Evolutionary conservation across 495 filamentous ascomycete genomes (phyloP).

Genomic region (Hypoxylon subgilvum): DNA sequence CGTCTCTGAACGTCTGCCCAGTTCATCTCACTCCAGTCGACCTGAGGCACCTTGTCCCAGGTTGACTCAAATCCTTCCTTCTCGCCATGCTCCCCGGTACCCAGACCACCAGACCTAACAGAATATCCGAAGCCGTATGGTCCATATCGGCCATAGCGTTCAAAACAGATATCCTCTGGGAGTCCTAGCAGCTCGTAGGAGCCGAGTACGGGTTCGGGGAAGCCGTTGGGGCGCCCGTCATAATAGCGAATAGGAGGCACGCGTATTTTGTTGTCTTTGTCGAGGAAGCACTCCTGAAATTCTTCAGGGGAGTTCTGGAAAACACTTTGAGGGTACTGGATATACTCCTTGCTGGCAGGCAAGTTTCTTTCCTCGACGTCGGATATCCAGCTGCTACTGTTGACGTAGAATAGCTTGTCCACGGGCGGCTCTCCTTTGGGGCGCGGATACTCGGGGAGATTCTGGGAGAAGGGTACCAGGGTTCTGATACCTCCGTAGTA

Average conservation of each 20-base stretch:
- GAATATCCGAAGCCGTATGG: constrained; percentile 91
- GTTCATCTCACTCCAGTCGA: constrained; percentile 74
- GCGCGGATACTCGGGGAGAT: constrained; percentile 78
- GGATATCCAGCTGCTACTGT: constrained; percentile 35
- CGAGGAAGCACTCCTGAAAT: constrained; percentile 74
- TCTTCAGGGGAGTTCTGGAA: constrained; percentile 36
- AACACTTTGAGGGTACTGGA: constrained; percentile 44
- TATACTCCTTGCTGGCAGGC: constrained; percentile 60
- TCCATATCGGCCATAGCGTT: constrained; percentile 84
- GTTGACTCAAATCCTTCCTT: constrained; percentile 73
- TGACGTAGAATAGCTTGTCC: constrained; percentile 35
- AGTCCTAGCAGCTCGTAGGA: constrained; percentile 81
- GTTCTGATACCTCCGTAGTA: constrained; percentile 83
- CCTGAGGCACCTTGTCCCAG: constrained; percentile 69
- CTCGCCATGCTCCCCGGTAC: constrained; percentile 79
- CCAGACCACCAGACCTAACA: constrained; percentile 74
- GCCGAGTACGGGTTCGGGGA: constrained; percentile 82
- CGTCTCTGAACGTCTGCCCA: constrained; percentile 78
- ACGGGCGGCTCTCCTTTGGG: constrained; percentile 51
- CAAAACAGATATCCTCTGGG: constrained; percentile 89
- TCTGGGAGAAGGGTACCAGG: constrained; percentile 65
- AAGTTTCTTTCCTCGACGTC: constrained; percentile 42
- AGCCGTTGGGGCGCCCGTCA: constrained; percentile 74
- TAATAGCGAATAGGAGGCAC: constrained; percentile 74
- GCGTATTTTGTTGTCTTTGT: constrained; percentile 63